Conservation (phyloP, 352 stramenopile genomes). For the Pythium volutum region DNA sequence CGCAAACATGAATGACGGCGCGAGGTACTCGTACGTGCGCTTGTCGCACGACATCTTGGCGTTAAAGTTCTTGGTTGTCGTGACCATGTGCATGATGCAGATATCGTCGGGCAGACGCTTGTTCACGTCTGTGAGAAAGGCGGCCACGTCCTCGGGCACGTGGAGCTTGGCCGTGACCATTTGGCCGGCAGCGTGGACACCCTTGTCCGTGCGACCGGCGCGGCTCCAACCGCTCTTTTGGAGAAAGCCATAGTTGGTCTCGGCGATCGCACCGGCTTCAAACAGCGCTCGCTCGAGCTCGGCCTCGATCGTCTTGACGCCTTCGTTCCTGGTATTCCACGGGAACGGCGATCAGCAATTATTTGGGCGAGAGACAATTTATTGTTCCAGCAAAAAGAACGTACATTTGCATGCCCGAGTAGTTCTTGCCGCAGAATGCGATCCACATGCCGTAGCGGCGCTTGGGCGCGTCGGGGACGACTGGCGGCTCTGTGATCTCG, state of each 20-base stretch:
- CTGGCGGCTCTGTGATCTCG: conserved; percentile 9
- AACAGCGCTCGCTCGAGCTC: conserved; percentile 89
- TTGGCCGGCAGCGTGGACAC: conserved; percentile 86
- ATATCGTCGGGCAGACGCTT: conserved; percentile 72
- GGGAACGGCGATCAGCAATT: background rate
- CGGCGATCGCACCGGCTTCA: conserved; percentile 80
- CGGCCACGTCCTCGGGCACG: conserved; percentile 65
- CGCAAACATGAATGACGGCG: conserved; percentile 87
- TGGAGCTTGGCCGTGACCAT: conserved; percentile 84
- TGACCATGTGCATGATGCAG: conserved; percentile 77
- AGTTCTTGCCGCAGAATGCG: conserved; percentile 87
- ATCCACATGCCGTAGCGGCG: conserved; percentile 80
- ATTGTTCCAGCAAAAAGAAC: conserved; percentile 2
- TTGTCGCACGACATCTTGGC: conserved; percentile 87
- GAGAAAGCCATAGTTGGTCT: conserved; percentile 88
- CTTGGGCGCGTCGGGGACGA: conserved; percentile 33
- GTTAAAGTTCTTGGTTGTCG: conserved; percentile 91
- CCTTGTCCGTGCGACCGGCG: conserved; percentile 89
- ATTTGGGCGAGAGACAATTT: background rate
- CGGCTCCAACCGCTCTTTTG: conserved; percentile 91
- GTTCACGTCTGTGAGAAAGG: conserved; percentile 77
- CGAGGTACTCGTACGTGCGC: conserved; percentile 89
- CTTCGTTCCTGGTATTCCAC: conserved; percentile 85
- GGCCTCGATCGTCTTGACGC: conserved; percentile 87
- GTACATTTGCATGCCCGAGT: conserved; percentile 89